Percentiles rank a stretch among this genome's conserved stretches.
Evolutionary conservation across 306 rosid genomes (phyloP).

Genomic region (Cucurbita pepo): DNA sequence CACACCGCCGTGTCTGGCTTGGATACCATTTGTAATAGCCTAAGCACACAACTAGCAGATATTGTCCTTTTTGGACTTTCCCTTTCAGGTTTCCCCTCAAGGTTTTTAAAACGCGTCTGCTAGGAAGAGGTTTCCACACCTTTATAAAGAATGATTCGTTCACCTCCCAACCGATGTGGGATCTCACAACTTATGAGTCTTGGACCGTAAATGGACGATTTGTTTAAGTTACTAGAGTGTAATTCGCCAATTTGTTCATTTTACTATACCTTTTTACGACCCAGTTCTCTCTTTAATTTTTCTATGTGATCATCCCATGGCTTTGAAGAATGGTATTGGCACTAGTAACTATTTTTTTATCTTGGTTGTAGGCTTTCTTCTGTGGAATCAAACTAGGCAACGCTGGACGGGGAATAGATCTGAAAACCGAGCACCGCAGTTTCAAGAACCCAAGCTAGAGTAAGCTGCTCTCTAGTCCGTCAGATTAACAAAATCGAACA

Average conservation of each 20-base stretch:
- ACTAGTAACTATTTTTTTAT: neutral
- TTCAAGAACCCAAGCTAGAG: slow-evolving; percentile 74
- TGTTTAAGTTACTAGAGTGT: neutral
- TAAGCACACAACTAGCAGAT: too few relatives aligned
- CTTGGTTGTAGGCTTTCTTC: slow-evolving; percentile 58
- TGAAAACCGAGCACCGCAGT: slow-evolving; percentile 27
- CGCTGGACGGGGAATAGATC: slow-evolving; percentile 66
- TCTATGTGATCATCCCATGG: neutral
- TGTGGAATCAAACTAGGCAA: slow-evolving; percentile 85
- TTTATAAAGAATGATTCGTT: too few relatives aligned
- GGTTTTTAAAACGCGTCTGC: too few relatives aligned
- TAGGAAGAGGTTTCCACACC: too few relatives aligned
- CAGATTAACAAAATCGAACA: neutral
- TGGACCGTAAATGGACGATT: neutral
- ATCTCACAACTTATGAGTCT: neutral
- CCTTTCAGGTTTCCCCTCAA: too few relatives aligned
- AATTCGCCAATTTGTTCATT: neutral
- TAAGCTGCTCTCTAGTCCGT: slow-evolving; percentile 9
- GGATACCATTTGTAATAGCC: too few relatives aligned
- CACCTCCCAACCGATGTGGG: too few relatives aligned
- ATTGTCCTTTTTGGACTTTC: too few relatives aligned
- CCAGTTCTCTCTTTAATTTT: neutral
- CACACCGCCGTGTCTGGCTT: too few relatives aligned
- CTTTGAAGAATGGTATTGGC: neutral
- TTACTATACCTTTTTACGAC: neutral